Base-by-base conservation (phyloP, 2,329 filamentous ascomycete genomes). In the Claviceps arundinis region DNA sequence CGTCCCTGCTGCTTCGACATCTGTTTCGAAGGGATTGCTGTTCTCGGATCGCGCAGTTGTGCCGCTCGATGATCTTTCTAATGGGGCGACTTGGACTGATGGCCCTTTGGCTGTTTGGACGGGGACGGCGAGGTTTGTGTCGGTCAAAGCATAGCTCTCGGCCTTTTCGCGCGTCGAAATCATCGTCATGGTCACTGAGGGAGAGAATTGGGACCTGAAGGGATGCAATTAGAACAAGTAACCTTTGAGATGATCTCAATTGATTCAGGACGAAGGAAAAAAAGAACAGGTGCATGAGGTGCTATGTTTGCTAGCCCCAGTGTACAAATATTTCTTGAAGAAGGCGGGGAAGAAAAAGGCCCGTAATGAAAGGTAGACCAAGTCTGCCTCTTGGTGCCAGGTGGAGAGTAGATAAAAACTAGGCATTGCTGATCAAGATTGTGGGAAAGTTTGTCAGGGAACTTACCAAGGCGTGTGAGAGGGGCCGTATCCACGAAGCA, bases 11-110 rank as follows among this genome's bases (percentile, higher is more conserved):
- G 75, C 76, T 61, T 81, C 78, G 48, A 81, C 68, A 56, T 81
- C 78, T 5, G 74, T 74, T 50, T 81, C 77, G 59, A 80, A 81
- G 22, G 77, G 76, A 57, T 77, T 76, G 53, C 62, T 59, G 43
- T 63, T 66, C 42, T 68, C 65, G 1, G 73, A 72, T 43, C 64
- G 63, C 1, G 76, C 74, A 11, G 72, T 73, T 0, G 73, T 73
- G 22, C 70, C 62, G 54, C 68, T 68, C 2, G 53, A n/a, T 56
- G 40, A 61, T 60, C 26, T 59, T 61, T 50, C 40, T 26, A 55
- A 13, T 2, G 53, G 19, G 11, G 48, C 14, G 51, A 38, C 19
- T 9, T 17, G 50, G 22, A 37, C 19, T 5, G 51, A 46, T 37
- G 48, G 45, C 3, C 38, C 48, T 38, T 51, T 52, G 44, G 45